Percentiles rank a stretch among this genome's conserved stretches.
phyloP scores from a whole-genome alignment of 1,284 basidiomycete genomes.

The Pulchroboletus neoregius region DNA sequence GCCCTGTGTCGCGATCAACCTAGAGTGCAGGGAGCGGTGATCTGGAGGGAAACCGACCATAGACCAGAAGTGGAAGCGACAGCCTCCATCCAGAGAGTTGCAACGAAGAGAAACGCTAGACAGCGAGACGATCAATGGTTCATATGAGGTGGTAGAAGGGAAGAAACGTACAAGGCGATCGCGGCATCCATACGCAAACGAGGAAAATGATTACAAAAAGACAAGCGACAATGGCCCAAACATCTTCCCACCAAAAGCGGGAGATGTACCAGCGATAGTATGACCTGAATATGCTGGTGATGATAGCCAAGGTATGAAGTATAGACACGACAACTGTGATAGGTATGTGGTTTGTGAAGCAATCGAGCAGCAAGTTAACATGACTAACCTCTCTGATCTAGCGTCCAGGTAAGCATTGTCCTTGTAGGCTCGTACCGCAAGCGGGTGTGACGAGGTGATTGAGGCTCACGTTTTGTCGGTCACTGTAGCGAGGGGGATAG shows the following conservation, averaged over 20 bases:
- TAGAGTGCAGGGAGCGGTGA: background rate
- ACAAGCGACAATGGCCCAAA: conserved; percentile 7
- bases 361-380: too few relatives aligned
- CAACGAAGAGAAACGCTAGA: too few relatives aligned
- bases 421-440: too few relatives aligned
- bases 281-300: conserved; percentile 1
- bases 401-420: background rate
- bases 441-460: too few relatives aligned
- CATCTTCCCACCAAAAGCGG: conserved; percentile 8
- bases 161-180: background rate
- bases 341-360: too few relatives aligned
- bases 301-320: conserved; percentile 5
- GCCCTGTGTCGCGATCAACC: background rate
- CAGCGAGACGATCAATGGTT: too few relatives aligned
- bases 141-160: background rate
- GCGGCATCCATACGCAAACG: background rate
- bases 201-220: conserved; percentile 1
- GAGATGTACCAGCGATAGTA: conserved; percentile 8
- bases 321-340: background rate
- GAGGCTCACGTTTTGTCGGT: too few relatives aligned
- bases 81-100: background rate
- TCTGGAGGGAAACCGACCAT: background rate
- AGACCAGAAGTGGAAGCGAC: background rate
- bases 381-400: background rate
- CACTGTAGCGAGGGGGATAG: too few relatives aligned